Conservation (phyloP, 2,329 filamentous ascomycete genomes). For the Corinectria fuckeliana region DNA sequence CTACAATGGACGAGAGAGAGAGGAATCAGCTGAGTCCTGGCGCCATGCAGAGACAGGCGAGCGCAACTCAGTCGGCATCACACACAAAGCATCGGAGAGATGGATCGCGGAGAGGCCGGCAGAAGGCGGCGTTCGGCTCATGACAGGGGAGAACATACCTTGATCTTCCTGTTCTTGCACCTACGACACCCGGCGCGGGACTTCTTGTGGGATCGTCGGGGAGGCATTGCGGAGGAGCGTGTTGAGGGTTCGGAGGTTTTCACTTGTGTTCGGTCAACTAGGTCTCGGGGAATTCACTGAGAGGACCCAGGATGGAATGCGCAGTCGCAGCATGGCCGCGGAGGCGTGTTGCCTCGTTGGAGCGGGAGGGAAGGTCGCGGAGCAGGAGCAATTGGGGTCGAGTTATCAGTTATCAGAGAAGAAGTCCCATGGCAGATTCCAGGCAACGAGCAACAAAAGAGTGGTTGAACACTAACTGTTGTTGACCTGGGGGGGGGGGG, state of each 20-base stretch:
- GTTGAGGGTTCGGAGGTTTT: slow-evolving; percentile 9
- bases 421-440: slow-evolving; percentile 31
- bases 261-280: slow-evolving; percentile 35
- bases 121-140: neutral
- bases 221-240: slow-evolving; percentile 57
- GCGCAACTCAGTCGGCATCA: slow-evolving; percentile 1
- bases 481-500: slow-evolving; percentile 29
- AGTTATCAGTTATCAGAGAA: slow-evolving; percentile 21
- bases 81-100: slow-evolving; percentile 12
- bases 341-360: slow-evolving; percentile 34
- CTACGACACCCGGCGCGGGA: slow-evolving; percentile 70
- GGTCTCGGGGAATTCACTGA: slow-evolving; percentile 31
- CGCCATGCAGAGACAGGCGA: neutral
- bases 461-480: slow-evolving; percentile 39
- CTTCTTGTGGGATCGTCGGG: slow-evolving; percentile 73
- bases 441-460: slow-evolving; percentile 18
- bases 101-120: slow-evolving; percentile 10
- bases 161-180: slow-evolving; percentile 74
- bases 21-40: slow-evolving; percentile 21
- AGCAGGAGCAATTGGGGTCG: slow-evolving; percentile 26
- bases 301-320: slow-evolving; percentile 34
- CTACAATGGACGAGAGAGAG: slow-evolving; percentile 42
- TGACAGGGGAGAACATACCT: slow-evolving; percentile 52
- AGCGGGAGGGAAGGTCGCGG: slow-evolving; percentile 12
- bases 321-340: slow-evolving; percentile 41